These are phyloP conservation scores for Macrolepiota dolichaula DNA, from an alignment of 768 basidiomycete genomes.

Conservation along the genomic window DNA sequence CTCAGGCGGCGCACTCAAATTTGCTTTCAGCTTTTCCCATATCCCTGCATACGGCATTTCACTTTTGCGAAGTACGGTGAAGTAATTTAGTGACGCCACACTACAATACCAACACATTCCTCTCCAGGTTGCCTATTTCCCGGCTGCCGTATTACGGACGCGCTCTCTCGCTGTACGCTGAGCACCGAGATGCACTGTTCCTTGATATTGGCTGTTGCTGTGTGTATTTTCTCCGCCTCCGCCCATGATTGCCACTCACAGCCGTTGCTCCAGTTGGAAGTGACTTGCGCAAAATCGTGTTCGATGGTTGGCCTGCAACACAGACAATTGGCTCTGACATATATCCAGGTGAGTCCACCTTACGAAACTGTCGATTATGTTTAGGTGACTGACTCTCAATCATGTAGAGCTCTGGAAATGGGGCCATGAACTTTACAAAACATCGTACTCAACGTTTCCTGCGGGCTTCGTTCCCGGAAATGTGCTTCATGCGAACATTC, in stretches of 20 bases:
- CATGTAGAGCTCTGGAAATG: conserved; percentile 57
- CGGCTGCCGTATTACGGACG: conserved; percentile 29
- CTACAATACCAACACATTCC: background rate
- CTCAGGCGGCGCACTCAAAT: background rate
- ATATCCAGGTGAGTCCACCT: conserved; percentile 14
- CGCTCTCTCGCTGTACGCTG: conserved; percentile 24
- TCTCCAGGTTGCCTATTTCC: conserved; percentile 27
- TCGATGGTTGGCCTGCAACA: conserved; percentile 35
- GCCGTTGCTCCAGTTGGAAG: conserved; percentile 31
- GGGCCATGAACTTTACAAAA: conserved; percentile 58
- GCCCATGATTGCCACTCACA: background rate
- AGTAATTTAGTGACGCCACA: background rate
- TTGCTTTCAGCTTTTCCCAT: conserved; percentile 23
- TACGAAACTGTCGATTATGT: background rate
- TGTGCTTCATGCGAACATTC: conserved; percentile 41
- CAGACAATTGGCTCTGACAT: conserved; percentile 36
- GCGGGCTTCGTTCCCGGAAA: conserved; percentile 56
- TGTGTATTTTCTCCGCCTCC: conserved; percentile 16
- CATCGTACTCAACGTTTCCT: conserved; percentile 48
- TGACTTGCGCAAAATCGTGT: conserved; percentile 32
- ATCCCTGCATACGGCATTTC: conserved; percentile 36
- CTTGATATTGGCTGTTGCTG: conserved; percentile 44
- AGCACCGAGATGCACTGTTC: conserved; percentile 26
- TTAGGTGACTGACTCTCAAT: background rate
- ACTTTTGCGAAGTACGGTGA: conserved; percentile 27